A percentile compares a stretch with the other conserved stretches of the same genome.
phyloP scores from a whole-genome alignment of 2,329 filamentous ascomycete genomes.

The Arthrobotrys entomopaga region DNA sequence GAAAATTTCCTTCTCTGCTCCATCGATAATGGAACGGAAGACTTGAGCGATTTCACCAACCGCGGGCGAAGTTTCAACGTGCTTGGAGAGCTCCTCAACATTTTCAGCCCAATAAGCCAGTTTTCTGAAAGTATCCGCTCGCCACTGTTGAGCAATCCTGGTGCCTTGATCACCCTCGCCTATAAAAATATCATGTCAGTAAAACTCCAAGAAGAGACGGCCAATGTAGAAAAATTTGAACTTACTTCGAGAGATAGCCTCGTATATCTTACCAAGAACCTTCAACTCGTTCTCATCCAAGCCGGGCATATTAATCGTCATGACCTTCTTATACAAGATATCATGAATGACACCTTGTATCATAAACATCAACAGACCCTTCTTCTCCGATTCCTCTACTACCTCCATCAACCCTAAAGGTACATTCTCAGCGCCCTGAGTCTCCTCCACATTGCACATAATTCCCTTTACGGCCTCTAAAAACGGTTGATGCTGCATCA shows the following conservation, averaged over 20 bases:
- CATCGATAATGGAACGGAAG: constrained; percentile 18
- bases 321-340: constrained; percentile 31
- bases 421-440: constrained; percentile 18
- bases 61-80: constrained; percentile 21
- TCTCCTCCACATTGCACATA: constrained; percentile 28
- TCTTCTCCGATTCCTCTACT: constrained; percentile 32
- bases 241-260: constrained; percentile 34
- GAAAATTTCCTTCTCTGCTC: constrained; percentile 23
- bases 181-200: neutral
- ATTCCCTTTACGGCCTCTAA: constrained; percentile 25
- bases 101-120: constrained; percentile 45
- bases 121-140: constrained; percentile 33
- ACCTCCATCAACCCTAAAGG: constrained; percentile 29
- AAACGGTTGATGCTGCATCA: constrained; percentile 35
- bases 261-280: constrained; percentile 32
- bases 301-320: constrained; percentile 34
- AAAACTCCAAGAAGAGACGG: neutral
- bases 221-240: neutral
- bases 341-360: constrained; percentile 44
- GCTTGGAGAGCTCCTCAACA: constrained; percentile 19
- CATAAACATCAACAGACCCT: constrained; percentile 34
- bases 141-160: constrained; percentile 34
- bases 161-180: constrained; percentile 36
- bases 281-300: constrained; percentile 11
- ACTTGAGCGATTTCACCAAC: constrained; percentile 11